These are phyloP conservation scores for Emericellopsis terricola DNA, from an alignment of 495 filamentous ascomycete species.

Conservation along the genomic window DNA sequence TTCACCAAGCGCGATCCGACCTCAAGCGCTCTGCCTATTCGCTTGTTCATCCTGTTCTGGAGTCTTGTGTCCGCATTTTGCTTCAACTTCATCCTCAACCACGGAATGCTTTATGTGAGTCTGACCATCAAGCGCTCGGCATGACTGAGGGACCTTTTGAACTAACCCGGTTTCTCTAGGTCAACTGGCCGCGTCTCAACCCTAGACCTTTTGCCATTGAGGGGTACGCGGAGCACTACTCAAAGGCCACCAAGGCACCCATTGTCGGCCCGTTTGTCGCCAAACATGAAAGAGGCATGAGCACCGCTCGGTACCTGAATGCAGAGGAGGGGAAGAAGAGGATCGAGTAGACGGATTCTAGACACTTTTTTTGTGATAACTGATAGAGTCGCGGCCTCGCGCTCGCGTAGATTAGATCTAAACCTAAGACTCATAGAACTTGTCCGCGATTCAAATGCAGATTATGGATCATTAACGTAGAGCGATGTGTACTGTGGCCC, in stretches of 20 bases:
- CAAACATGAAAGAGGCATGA: conserved; percentile 58
- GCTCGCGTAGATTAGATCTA: no score
- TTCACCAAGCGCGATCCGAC: conserved; percentile 50
- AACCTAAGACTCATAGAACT: no score
- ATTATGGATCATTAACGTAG: no score
- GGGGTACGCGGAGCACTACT: conserved; percentile 74
- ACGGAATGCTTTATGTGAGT: conserved; percentile 89
- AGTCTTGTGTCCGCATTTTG: conserved; percentile 48
- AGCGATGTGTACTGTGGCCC: no score
- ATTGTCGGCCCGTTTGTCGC: conserved; percentile 56
- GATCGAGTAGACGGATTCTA: conserved; percentile 41
- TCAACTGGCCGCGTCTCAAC: conserved; percentile 94
- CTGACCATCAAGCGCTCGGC: no score
- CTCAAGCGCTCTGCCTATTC: conserved; percentile 54
- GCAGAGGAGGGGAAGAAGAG: conserved; percentile 95
- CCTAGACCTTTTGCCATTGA: conserved; percentile 69
- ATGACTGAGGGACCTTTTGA: no score
- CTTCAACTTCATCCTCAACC: conserved; percentile 50
- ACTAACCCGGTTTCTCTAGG: conserved; percentile 28
- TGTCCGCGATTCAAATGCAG: no score
- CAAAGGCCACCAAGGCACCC: conserved; percentile 54
- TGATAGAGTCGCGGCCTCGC: no score
- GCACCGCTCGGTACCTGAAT: conserved; percentile 58
- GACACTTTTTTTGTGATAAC: no score
- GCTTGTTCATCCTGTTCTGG: conserved; percentile 64